Percentiles rank a stretch among this genome's conserved stretches.
These are phyloP conservation scores for Hypericum androsaemum DNA, from an alignment of 345 rosid genomes.

Conservation along the genomic window DNA sequence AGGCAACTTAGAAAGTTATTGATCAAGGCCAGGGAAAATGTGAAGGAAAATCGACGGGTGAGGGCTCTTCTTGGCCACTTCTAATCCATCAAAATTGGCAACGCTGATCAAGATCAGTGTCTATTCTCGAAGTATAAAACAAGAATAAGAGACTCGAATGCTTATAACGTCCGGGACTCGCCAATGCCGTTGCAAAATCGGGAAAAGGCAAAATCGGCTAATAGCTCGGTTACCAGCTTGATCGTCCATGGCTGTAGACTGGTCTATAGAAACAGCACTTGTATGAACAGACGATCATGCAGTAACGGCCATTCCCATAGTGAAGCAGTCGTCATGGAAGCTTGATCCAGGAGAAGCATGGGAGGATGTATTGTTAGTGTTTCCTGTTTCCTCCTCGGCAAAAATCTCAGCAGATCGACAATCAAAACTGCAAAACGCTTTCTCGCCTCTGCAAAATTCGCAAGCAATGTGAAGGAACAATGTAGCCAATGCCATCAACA, in stretches of 20 bases:
- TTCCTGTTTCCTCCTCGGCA: constrained; percentile 24
- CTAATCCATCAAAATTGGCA: constrained; percentile 32
- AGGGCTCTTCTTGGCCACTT: constrained; percentile 37
- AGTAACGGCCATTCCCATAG: constrained; percentile 24
- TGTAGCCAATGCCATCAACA: background rate
- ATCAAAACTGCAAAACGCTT: constrained; percentile 28
- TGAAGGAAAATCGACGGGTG: constrained; percentile 21
- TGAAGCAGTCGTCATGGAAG: constrained; percentile 34
- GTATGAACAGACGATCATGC: constrained; percentile 17
- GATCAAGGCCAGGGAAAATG: background rate
- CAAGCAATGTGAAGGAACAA: constrained; percentile 5
- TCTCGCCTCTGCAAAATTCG: constrained; percentile 22
- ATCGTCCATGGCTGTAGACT: constrained; percentile 24
- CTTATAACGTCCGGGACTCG: constrained; percentile 18
- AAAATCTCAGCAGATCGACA: constrained; percentile 27
- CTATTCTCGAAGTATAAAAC: constrained; percentile 9
- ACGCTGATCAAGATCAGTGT: constrained; percentile 12
- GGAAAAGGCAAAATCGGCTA: constrained; percentile 6
- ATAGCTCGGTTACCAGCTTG: constrained; percentile 3
- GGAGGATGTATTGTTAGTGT: constrained; percentile 16
- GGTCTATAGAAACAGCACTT: constrained; percentile 21
- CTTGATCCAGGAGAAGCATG: constrained; percentile 26
- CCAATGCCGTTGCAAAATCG: constrained; percentile 1
- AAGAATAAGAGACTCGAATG: constrained; percentile 10
- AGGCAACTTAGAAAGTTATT: background rate